These are phyloP conservation scores for Xylaria sp. DNA, from an alignment of 2,329 filamentous ascomycete species.

Conservation along the genomic window DNA sequence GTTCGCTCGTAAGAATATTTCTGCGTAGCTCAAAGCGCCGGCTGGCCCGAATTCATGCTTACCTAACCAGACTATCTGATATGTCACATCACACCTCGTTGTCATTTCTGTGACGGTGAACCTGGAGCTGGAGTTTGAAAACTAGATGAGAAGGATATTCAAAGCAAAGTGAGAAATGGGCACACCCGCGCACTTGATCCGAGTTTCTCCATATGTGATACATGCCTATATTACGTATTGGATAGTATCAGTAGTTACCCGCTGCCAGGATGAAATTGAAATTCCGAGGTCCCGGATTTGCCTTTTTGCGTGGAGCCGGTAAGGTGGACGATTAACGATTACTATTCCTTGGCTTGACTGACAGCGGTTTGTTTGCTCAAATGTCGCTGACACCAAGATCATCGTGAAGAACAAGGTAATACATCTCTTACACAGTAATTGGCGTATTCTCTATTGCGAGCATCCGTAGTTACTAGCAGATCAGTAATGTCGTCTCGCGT, in stretches of 20 bases:
- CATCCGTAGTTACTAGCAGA: neutral
- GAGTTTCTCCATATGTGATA: neutral
- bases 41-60: slow-evolving; percentile 20
- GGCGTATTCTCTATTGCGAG: neutral
- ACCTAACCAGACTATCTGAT: slow-evolving; percentile 17
- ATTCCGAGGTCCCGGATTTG: slow-evolving; percentile 14
- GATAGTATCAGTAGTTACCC: neutral
- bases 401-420: slow-evolving; percentile 21
- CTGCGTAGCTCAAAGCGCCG: slow-evolving; percentile 8
- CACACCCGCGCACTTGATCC: slow-evolving; percentile 7
- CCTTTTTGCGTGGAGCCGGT: slow-evolving; percentile 20
- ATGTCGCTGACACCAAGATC: slow-evolving; percentile 30
- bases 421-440: slow-evolving; percentile 1
- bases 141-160: slow-evolving; percentile 9
- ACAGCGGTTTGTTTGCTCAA: slow-evolving; percentile 22
- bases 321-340: slow-evolving; percentile 33
- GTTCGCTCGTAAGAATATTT: neutral
- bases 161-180: slow-evolving; percentile 5
- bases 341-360: slow-evolving; percentile 34
- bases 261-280: slow-evolving; percentile 21
- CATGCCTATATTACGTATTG: neutral
- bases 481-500: neutral
- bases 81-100: slow-evolving; percentile 10
- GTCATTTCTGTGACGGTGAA: slow-evolving; percentile 22
- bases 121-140: neutral